Evolutionary conservation across 139 green algal genomes (phyloP).

Genomic region (Micractinium sp.): DNA sequence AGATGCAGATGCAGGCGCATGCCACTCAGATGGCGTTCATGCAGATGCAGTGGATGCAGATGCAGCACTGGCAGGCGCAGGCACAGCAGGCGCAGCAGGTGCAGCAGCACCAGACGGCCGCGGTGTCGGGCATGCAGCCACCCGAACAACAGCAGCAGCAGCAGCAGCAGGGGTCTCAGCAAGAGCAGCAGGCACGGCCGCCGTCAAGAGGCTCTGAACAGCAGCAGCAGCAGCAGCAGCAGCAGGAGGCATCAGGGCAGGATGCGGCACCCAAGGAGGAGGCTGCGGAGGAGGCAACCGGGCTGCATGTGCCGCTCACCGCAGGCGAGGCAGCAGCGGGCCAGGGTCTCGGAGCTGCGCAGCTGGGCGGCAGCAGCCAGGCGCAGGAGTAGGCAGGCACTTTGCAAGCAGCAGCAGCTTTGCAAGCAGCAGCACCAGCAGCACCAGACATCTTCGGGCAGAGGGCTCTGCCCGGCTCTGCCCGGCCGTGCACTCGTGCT

Average conservation of each 20-base stretch:
- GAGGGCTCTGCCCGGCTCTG: too few relatives aligned
- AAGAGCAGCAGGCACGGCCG: background rate
- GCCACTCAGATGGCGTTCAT: constrained; percentile 13
- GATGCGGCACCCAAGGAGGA: background rate
- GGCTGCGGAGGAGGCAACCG: background rate
- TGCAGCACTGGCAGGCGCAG: background rate
- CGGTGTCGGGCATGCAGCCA: background rate
- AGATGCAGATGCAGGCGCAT: constrained; percentile 21
- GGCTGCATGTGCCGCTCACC: too few relatives aligned
- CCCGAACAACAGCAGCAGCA: background rate
- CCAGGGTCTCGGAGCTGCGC: too few relatives aligned
- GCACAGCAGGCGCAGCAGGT: background rate
- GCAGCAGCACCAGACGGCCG: background rate
- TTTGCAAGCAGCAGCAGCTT: too few relatives aligned
- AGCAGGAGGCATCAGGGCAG: background rate
- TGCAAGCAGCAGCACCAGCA: too few relatives aligned
- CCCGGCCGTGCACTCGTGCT: too few relatives aligned
- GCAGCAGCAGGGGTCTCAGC: background rate
- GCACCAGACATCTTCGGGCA: too few relatives aligned
- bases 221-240: constrained; percentile 4
- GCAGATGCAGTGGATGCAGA: constrained; percentile 29
- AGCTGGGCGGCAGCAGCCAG: too few relatives aligned
- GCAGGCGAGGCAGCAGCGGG: too few relatives aligned
- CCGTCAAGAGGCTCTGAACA: too few relatives aligned
- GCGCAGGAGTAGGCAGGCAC: too few relatives aligned